Base-by-base conservation (phyloP, 2,329 filamentous ascomycete genomes). In the Pseudogymnoascus sp. region DNA sequence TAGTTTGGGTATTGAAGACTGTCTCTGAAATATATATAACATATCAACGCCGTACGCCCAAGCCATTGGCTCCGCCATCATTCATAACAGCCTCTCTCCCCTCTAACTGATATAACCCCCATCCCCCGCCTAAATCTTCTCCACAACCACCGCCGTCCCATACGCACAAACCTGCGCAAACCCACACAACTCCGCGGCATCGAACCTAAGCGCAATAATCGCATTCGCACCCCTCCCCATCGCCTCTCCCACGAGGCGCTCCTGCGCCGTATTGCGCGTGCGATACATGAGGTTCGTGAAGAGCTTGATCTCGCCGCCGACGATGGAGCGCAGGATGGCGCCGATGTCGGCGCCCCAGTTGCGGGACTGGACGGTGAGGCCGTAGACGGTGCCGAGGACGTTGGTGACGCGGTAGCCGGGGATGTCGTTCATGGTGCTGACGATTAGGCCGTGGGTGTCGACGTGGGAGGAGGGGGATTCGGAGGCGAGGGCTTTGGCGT, bases 351-450 rank as follows among this genome's bases (percentile, higher is more conserved):
- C 82, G 4, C 80, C 83, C 72, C 81, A 80, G 75, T 87, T 87
- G 59, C 84, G 81, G 15, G 80, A 81, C 9, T 82, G 81, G 6
- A 84, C 82, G 0, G 80, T 83, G 46, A 84, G 76, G 9, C 82
- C 82, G 72, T 83, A 84, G 31, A 84, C 80, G 7, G 82, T 80
- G 62, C 84, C 84, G 5, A 87, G 79, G 1, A 85, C 80, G 62
- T 77, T 77, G 38, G 81, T 79, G 59, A 87, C 76, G 66, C 80
- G 82, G 73, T 86, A 86, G 7, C 83, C 83, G 0, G 84, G 84
- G 21, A 87, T 74, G 69, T 87, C 83, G 73, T 82, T 84, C 83
- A 86, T 87, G 62, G 84, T 87, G 0, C 82, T 82, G 0, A 83
- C 86, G 66, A 87, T 81, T 62, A 87, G 78, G 38, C 84, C 84